Evolutionary conservation across 176 grass and related monocot species (phyloP).

Genomic region (Puya raimondii): DNA sequence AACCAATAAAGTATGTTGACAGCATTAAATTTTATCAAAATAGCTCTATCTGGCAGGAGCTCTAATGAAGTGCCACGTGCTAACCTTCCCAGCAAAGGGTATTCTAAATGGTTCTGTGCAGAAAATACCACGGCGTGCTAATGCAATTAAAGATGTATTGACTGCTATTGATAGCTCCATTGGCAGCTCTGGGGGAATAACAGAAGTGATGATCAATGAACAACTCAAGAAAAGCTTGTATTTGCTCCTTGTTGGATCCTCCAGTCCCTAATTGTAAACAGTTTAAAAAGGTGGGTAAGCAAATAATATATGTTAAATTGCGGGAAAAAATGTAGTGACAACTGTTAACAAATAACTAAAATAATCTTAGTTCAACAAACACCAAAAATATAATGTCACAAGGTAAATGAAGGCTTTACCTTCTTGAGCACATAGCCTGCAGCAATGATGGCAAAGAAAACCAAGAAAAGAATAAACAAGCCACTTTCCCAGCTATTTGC

Average conservation of each 20-base stretch:
- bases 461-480: constrained; percentile 91
- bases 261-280: constrained; percentile 54
- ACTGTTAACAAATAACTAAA: not conserved
- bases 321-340: not conserved
- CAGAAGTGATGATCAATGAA: constrained; percentile 97
- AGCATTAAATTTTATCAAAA: constrained; percentile 10
- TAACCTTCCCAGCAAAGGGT: constrained; percentile 99
- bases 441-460: constrained; percentile 98
- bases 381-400: not conserved
- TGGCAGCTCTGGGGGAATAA: constrained; percentile 95
- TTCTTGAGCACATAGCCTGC: constrained; percentile 94
- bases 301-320: constrained; percentile 4
- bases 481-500: constrained; percentile 98
- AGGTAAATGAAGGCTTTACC: constrained; percentile 26
- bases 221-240: constrained; percentile 98
- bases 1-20: constrained; percentile 23
- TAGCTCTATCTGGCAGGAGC: constrained; percentile 8
- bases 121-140: constrained; percentile 91
- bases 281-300: constrained; percentile 12
- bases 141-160: constrained; percentile 97
- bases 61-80: constrained; percentile 18
- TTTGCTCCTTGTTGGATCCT: constrained; percentile 97
- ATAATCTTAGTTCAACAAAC: not conserved
- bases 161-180: constrained; percentile 99
- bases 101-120: constrained; percentile 99